Base-by-base conservation (phyloP, 1,284 basidiomycete genomes). In the Malassezia arunalokei region DNA sequence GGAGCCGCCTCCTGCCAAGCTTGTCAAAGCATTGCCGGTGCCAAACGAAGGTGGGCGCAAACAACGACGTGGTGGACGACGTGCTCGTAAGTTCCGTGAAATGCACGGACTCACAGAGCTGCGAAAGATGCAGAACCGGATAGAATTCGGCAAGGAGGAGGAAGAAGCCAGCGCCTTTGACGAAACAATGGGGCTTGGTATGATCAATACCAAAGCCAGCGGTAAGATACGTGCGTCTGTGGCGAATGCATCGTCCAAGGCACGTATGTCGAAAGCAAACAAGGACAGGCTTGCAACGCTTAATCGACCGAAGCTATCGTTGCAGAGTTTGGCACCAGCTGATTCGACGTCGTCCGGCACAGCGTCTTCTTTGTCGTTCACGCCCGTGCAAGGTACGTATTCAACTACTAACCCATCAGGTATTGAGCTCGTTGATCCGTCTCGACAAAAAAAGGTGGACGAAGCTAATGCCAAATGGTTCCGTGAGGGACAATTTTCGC, bases 141-240 rank as follows among this genome's bases (percentile, higher is more conserved):
- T 98, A 83, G 83, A 81, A 59, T 98, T 99, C 66, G 94, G 94
- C 49, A 85, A 92, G 75, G 85, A 84, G 2, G 94, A 98, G 73
- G 85, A 92, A 67, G 94, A 99, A 75, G 85, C 90, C 20, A 90
- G 88, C 35, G 87, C 89, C 17, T 94, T 90, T 69, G 94, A 95
- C 76, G 85, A 96, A 78, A 90, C 87, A 9, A 86, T 90, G 75
- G 94, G 94, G 5, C 76, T 98, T 70, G 94, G 94, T 59, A 96
- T 98, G 90, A 87, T 96, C 40, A 57, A 59, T 59, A 88, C 88
- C 41, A 80, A 79, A 47, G 77, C 81, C 15, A 83, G 83, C 14
- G 92, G 92, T 30, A 87, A 86, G 74, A 84, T 98, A 42, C 79
- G 92, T 50, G 90, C 88, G 8, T 83, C 83, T 45, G 75, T 81